Percentiles rank a stretch among this genome's conserved stretches.
Evolutionary conservation across 768 basidiomycete species (phyloP).

Genomic region (Mycena pura): DNA sequence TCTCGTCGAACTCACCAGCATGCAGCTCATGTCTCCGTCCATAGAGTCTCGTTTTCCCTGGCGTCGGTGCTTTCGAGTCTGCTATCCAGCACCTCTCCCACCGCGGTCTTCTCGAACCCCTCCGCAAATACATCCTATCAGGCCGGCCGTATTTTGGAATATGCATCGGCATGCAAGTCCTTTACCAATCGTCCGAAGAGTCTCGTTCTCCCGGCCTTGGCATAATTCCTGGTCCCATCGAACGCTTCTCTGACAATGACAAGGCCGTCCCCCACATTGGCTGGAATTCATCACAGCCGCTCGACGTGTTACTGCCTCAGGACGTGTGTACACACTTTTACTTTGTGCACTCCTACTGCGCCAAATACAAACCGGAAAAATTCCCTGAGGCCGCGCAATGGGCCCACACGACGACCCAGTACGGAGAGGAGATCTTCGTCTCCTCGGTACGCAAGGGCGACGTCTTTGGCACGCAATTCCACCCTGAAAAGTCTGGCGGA

Average conservation of each 20-base stretch:
- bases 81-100: slow-evolving; percentile 79
- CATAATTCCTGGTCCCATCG: slow-evolving; percentile 83
- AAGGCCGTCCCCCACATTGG: slow-evolving; percentile 98
- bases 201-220: slow-evolving; percentile 79
- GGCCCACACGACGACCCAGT: slow-evolving; percentile 88
- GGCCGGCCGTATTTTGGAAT: slow-evolving; percentile 97
- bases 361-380: slow-evolving; percentile 67
- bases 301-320: slow-evolving; percentile 53
- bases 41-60: slow-evolving; percentile 98
- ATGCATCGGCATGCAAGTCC: slow-evolving; percentile 98
- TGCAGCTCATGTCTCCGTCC: slow-evolving; percentile 20
- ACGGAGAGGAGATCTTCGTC: slow-evolving; percentile 92
- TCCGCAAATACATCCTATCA: slow-evolving; percentile 81
- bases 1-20: slow-evolving; percentile 14
- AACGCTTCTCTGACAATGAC: slow-evolving; percentile 68
- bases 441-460: slow-evolving; percentile 84
- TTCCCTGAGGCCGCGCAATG: slow-evolving; percentile 70
- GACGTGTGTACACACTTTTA: slow-evolving; percentile 78
- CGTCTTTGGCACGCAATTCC: slow-evolving; percentile 94
- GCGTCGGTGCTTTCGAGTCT: slow-evolving; percentile 92
- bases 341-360: slow-evolving; percentile 96
- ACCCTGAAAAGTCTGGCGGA: slow-evolving; percentile 95
- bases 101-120: slow-evolving; percentile 79
- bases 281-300: slow-evolving; percentile 82
- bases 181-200: slow-evolving; percentile 88